These are phyloP conservation scores for Kodamaea fukazawae DNA, from an alignment of 805 yeast genomes.

Conservation along the genomic window DNA sequence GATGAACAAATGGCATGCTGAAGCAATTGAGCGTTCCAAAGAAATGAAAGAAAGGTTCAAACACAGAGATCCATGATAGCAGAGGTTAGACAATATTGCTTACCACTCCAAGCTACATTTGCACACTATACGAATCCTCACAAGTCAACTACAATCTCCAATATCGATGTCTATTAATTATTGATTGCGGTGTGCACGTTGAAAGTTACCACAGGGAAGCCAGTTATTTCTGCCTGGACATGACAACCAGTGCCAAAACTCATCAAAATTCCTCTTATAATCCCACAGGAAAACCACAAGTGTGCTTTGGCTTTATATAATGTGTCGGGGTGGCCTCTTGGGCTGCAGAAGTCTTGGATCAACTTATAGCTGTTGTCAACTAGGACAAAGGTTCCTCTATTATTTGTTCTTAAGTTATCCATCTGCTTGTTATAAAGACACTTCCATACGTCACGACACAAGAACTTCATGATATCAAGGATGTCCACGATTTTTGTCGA, in stretches of 20 bases:
- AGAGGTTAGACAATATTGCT: too few relatives aligned
- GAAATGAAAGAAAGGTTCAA: too few relatives aligned
- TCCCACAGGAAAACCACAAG: constrained; percentile 72
- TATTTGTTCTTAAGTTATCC: constrained; percentile 90
- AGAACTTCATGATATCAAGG: constrained; percentile 83
- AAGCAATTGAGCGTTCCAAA: too few relatives aligned
- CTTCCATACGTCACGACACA: constrained; percentile 91
- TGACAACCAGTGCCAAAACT: constrained; percentile 66
- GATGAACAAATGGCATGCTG: too few relatives aligned
- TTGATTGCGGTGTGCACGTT: constrained; percentile 58
- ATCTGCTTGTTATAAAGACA: constrained; percentile 77
- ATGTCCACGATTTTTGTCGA: constrained; percentile 53
- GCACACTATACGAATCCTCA: neutral
- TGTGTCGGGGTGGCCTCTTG: constrained; percentile 44
- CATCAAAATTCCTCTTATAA: constrained; percentile 68
- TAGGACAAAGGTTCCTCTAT: constrained; percentile 77
- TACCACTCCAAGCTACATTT: too few relatives aligned
- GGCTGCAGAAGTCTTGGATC: constrained; percentile 49
- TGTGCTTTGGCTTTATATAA: constrained; percentile 45
- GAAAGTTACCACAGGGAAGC: constrained; percentile 68
- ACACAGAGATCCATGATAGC: too few relatives aligned
- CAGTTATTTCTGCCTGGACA: constrained; percentile 61
- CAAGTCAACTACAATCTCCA: too few relatives aligned
- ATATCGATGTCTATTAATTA: constrained; percentile 19
- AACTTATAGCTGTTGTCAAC: constrained; percentile 64